Percentiles rank a stretch among this genome's conserved stretches.
Evolutionary conservation across 208 protist genomes (phyloP).

Genomic region (Leishmania tropica): DNA sequence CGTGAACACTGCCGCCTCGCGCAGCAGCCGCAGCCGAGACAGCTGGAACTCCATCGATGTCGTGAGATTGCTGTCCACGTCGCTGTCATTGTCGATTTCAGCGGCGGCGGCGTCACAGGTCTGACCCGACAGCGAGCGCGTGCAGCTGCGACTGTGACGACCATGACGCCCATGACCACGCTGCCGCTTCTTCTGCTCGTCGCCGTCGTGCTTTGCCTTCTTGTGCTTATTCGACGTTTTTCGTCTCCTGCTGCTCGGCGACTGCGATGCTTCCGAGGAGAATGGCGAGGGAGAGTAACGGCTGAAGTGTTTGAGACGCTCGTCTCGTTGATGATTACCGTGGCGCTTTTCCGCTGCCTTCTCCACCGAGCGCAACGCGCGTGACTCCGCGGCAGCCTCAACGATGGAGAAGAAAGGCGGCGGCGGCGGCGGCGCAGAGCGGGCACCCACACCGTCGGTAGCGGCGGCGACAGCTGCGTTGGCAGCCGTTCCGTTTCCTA

Average conservation of each 20-base stretch:
- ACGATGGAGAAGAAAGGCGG: conserved; percentile 3
- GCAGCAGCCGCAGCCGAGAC: conserved; percentile 21
- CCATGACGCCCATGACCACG: conserved; percentile 1
- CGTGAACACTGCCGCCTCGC: conserved; percentile 5
- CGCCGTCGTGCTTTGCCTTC: background rate
- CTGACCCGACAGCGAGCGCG: background rate
- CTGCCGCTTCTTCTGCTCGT: background rate
- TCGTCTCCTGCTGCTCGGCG: background rate
- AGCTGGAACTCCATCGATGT: conserved; percentile 36
- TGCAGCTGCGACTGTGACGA: background rate
- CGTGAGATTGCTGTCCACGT: conserved; percentile 29
- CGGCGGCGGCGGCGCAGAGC: too few relatives aligned
- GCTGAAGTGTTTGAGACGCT: background rate
- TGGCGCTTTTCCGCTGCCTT: background rate
- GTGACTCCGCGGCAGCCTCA: background rate
- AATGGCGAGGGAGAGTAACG: background rate
- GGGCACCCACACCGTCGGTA: background rate
- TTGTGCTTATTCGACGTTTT: background rate
- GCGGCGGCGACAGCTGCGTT: background rate
- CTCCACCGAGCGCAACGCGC: background rate
- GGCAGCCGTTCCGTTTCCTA: background rate
- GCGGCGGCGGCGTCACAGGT: background rate
- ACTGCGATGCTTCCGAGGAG: background rate
- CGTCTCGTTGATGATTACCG: background rate
- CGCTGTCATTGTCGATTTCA: conserved; percentile 6